Conservation (phyloP, 805 yeast species). For the Millerozyma miso region DNA sequence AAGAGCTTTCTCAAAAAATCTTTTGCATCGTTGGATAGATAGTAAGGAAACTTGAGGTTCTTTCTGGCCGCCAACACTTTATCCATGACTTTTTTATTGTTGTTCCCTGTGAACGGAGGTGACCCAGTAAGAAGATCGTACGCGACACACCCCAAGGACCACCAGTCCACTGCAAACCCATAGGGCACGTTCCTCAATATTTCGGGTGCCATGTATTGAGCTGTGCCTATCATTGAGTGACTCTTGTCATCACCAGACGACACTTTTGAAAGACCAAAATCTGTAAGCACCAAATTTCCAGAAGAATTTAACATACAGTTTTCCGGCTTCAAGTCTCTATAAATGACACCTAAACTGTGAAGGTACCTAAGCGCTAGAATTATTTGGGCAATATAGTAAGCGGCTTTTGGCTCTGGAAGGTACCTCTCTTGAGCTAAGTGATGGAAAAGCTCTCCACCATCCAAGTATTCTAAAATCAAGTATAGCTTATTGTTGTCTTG, state of each 20-base stretch:
- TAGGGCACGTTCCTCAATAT: constrained; percentile 38
- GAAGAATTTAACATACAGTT: constrained; percentile 40
- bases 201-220: constrained; percentile 47
- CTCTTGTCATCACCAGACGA: constrained; percentile 16
- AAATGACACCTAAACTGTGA: constrained; percentile 37
- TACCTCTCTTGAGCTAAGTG: constrained; percentile 30
- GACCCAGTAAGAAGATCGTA: constrained; percentile 41
- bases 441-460: constrained; percentile 44
- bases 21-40: constrained; percentile 39
- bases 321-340: constrained; percentile 43
- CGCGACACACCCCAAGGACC: constrained; percentile 44
- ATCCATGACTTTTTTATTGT: constrained; percentile 36
- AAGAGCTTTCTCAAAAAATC: constrained; percentile 36
- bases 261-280: constrained; percentile 42
- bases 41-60: constrained; percentile 35
- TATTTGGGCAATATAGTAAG: constrained; percentile 41
- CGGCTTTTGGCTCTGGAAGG: constrained; percentile 31
- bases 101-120: constrained; percentile 43
- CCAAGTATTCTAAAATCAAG: constrained; percentile 40
- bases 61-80: constrained; percentile 32
- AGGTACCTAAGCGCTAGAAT: constrained; percentile 36
- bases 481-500: constrained; percentile 43
- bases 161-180: constrained; percentile 44
- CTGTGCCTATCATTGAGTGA: constrained; percentile 40
- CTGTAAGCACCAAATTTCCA: constrained; percentile 42